Percentiles rank a stretch among this genome's conserved stretches.
Evolutionary conservation across 805 yeast species (phyloP).

Genomic region (Candida peoriensis): DNA sequence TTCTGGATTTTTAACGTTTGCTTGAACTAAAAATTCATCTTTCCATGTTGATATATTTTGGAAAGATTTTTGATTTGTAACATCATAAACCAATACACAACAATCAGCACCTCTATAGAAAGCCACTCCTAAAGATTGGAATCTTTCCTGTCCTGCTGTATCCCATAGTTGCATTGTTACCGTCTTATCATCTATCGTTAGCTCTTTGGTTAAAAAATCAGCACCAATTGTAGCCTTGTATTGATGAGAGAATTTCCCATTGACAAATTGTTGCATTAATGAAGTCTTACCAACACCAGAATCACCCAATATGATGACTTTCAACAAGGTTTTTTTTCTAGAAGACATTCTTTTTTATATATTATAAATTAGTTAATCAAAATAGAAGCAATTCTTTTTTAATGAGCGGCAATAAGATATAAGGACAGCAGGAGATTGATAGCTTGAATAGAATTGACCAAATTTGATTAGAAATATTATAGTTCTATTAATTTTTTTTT

Average conservation of each 20-base stretch:
- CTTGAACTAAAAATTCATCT: conserved; percentile 92
- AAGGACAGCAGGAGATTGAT: too few relatives aligned
- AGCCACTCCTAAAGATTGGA: conserved; percentile 94
- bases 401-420: too few relatives aligned
- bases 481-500: too few relatives aligned
- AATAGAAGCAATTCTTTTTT: too few relatives aligned
- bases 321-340: conserved; percentile 70
- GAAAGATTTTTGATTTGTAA: conserved; percentile 89
- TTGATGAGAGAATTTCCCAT: conserved; percentile 89
- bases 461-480: too few relatives aligned
- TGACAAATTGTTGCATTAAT: conserved; percentile 94
- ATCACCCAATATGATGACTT: conserved; percentile 92
- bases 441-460: too few relatives aligned
- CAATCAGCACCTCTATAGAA: conserved; percentile 98
- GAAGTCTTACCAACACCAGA: conserved; percentile 98
- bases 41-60: conserved; percentile 89
- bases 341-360: too few relatives aligned
- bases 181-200: conserved; percentile 65
- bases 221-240: conserved; percentile 98
- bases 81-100: conserved; percentile 93
- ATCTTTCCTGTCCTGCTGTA: conserved; percentile 98
- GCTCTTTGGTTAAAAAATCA: conserved; percentile 90
- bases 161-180: conserved; percentile 84
- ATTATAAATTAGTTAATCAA: too few relatives aligned
- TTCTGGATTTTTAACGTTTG: conserved; percentile 89